Evolutionary conservation across 768 basidiomycete genomes (phyloP).

Genomic region (Kwoniella botswanensis): DNA sequence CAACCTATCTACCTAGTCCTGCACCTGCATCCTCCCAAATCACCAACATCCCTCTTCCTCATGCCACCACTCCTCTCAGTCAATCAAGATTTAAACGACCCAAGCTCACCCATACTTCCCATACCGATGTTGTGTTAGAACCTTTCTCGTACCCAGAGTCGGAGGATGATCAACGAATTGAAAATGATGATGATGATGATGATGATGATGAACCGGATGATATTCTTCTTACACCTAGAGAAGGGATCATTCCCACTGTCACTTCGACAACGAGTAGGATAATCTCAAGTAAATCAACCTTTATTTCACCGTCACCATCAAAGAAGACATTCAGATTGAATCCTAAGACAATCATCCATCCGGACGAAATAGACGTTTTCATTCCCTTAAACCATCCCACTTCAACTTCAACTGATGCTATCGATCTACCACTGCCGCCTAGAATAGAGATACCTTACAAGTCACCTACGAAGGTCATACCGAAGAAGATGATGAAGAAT

Average conservation of each 20-base stretch:
- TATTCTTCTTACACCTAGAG: neutral
- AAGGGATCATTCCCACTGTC: neutral
- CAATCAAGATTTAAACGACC: neutral
- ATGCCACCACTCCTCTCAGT: neutral
- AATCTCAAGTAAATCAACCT: too few relatives aligned
- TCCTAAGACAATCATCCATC: too few relatives aligned
- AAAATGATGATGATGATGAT: neutral
- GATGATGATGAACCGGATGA: neutral
- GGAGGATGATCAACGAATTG: neutral
- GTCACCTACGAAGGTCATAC: neutral
- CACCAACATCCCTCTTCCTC: neutral
- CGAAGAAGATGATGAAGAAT: neutral
- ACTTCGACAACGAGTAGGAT: too few relatives aligned
- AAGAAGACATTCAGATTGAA: too few relatives aligned
- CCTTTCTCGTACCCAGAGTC: neutral
- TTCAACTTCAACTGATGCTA: neutral
- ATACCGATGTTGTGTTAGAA: neutral
- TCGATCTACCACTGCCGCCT: neutral
- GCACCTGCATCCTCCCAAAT: neutral
- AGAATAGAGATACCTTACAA: neutral
- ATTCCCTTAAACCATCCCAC: too few relatives aligned
- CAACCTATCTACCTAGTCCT: neutral
- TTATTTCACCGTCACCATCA: too few relatives aligned
- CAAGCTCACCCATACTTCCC: neutral
- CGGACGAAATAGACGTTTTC: too few relatives aligned